Evolutionary conservation across 2,329 filamentous ascomycete species (phyloP).

Genomic region (Verticillium zaregamsianum): DNA sequence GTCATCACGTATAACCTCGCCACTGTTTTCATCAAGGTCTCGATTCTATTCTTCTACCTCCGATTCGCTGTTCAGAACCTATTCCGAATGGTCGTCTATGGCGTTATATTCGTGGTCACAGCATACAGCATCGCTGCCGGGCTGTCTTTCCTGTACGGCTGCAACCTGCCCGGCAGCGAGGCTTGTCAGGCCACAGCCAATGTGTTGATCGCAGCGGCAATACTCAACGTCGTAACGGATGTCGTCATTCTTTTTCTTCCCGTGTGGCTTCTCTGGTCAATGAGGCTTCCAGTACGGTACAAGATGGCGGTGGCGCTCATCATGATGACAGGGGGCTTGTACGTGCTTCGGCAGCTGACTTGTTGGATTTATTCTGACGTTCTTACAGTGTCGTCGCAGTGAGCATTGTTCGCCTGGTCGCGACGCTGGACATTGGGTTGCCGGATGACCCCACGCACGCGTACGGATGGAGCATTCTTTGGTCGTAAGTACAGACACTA

Average conservation of each 20-base stretch:
- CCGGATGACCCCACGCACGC: background rate
- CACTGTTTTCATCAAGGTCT: constrained; percentile 15
- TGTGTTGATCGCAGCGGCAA: too few relatives aligned
- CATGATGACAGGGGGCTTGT: too few relatives aligned
- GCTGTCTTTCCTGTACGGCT: constrained; percentile 8
- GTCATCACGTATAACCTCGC: constrained; percentile 13
- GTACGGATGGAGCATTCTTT: background rate
- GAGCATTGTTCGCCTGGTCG: constrained; percentile 9
- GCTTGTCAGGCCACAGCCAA: background rate
- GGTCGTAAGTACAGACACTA: background rate
- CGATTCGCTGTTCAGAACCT: constrained; percentile 9
- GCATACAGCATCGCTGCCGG: constrained; percentile 6
- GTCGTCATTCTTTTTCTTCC: too few relatives aligned
- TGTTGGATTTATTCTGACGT: too few relatives aligned
- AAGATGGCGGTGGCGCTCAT: too few relatives aligned
- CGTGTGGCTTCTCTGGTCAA: too few relatives aligned
- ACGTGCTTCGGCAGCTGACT: too few relatives aligned
- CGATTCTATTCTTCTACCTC: constrained; percentile 16
- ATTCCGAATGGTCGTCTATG: background rate
- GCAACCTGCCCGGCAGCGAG: constrained; percentile 1
- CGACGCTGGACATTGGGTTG: background rate
- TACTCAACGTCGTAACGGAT: too few relatives aligned
- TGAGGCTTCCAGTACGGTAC: too few relatives aligned
- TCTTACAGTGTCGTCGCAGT: constrained; percentile 8
- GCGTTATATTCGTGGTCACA: constrained; percentile 8